Evolutionary conservation across 805 yeast genomes (phyloP), one percentile per base, ranked within the genome.

Genomic region (Candida nanaspora): DNA sequence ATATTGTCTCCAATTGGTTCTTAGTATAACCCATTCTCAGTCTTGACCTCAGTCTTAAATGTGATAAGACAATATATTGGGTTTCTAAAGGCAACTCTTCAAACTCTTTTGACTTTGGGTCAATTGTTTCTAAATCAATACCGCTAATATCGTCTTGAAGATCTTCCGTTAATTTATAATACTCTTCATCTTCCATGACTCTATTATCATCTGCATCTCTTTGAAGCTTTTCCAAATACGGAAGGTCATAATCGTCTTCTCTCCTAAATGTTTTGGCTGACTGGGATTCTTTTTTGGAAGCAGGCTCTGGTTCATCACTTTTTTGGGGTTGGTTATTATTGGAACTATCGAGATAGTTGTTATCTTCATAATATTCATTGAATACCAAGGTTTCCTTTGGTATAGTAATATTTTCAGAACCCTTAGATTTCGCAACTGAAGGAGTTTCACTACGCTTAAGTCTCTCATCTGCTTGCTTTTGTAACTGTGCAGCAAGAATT

Each of bases 1-100:
- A 93, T 41, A 87, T 64, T 4, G 74, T 65, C 48, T 86, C 85
- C 28, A 93, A 66, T 53, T 93, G 97, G n/a, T 85, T 88, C 42
- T 88, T 86, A 0, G 91, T 70, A 55, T 85, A 89, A 1, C 99
- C 99, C 95, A 93, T 82, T 64, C 99, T 78, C 56, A 93, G 71
- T 43, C 99, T 66, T 0, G 97, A 89, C 46, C 87, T 73, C 21
- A 88, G 64, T 42, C 99, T 61, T 14, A 95, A 71, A 44, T 86
- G 86, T 9, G 93, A 86, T 11, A 93, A 63, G 3, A 87, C 76
- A 75, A 88, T 86, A 56, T 93, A 93, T 56, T 88, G 96, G 0
- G 95, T 80, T 0, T 88, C 76, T 38, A 81, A 65, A 0, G 98
- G 96, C n/a, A 93, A 64, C 18, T 70, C 69, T 11, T 72, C 68